Evolutionary conservation across 176 grass and related monocot genomes (phyloP).

Genomic region (Microstegium vimineum): DNA sequence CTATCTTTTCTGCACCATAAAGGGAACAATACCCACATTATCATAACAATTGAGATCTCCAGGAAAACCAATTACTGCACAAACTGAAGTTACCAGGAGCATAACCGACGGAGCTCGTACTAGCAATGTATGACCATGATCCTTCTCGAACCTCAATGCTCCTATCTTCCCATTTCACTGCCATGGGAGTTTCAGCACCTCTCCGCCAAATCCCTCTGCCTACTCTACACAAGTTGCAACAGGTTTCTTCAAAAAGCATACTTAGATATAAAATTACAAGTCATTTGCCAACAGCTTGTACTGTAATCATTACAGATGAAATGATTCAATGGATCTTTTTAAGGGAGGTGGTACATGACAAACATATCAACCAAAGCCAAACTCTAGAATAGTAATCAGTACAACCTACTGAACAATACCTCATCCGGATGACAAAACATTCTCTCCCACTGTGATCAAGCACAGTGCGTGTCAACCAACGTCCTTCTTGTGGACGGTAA

Average conservation of each 20-base stretch:
- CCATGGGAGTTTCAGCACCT: slow-evolving; percentile 78
- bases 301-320: neutral
- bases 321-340: neutral
- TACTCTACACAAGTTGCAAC: slow-evolving; percentile 65
- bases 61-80: slow-evolving; percentile 4
- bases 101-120: slow-evolving; percentile 69
- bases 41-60: neutral
- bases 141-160: slow-evolving; percentile 85
- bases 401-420: slow-evolving; percentile 47
- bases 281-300: neutral
- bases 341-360: neutral
- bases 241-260: slow-evolving; percentile 19
- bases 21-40: neutral
- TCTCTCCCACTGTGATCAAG: slow-evolving; percentile 83
- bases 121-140: slow-evolving; percentile 81
- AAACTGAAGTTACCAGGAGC: slow-evolving; percentile 66
- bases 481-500: slow-evolving; percentile 78
- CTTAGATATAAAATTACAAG: slow-evolving; percentile 4
- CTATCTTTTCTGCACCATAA: slow-evolving; percentile 66
- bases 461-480: slow-evolving; percentile 84
- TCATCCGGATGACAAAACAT: slow-evolving; percentile 78
- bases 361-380: neutral
- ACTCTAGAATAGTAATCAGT: neutral
- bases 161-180: slow-evolving; percentile 81
- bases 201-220: slow-evolving; percentile 95